Evolutionary conservation across 2,329 filamentous ascomycete species (phyloP), one percentile per base, ranked within the genome.

Genomic region (Neocucurbitaria cava): DNA sequence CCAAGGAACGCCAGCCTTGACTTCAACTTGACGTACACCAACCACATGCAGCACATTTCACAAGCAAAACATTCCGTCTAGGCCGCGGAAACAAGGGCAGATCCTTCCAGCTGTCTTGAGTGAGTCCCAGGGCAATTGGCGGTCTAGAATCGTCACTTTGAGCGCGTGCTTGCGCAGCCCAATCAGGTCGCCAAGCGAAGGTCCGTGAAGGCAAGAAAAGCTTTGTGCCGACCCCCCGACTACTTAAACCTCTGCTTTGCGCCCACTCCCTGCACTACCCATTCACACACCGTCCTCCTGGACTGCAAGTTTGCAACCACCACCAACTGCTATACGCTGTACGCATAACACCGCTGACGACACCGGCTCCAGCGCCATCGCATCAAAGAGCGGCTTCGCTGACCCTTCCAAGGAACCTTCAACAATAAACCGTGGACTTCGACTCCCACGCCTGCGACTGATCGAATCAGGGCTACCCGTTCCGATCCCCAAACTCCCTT

Each of bases 381-480:
- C 48, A 21, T 21, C 45, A 13, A 39, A 24, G 42, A 58, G 49
- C 54, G 46, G 51, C 56, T 47, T 59, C 48, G 49, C 64, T 59
- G 56, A 64, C 53, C 49, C 56, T 21, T 48, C 52, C 7, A 55
- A 57, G 46, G 49, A 51, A 64, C 48, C 53, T 44, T 54, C 43
- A 59, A 65, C 43, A 49, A 49, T 51, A 46, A 41, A 46, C 56
- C 38, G 56, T 56, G 45, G 52, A 62, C 58, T 41, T 50, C 42
- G 28, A 48, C 60, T 54, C 53, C 60, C 59, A 61, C 63, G 26
- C 48, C 56, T 58, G 68, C 63, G 52, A 70, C 70, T 70, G 72
- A 66, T 60, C 59, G 49, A 60, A 50, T 39, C 45, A 49, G 51
- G 52, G 49, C 33, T 54, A 47, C 42, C 61, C 63, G 54, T 62